Evolutionary conservation across 345 rosid species (phyloP).

Genomic region (Mallotus nudiflorus): DNA sequence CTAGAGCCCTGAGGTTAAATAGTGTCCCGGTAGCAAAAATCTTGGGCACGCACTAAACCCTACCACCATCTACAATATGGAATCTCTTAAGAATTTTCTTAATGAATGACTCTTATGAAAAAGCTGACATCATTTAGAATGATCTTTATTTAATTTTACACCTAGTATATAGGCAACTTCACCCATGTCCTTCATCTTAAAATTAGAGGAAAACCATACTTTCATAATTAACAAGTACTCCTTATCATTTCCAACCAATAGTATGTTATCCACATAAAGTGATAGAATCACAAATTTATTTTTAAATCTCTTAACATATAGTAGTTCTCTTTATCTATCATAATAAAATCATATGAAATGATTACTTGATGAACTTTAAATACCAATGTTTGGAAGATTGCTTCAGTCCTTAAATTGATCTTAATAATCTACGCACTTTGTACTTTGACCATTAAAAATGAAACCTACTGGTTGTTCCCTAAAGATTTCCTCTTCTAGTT

Average conservation of each 20-base stretch:
- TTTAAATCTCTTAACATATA: background rate
- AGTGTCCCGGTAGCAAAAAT: too few species aligned
- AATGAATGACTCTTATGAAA: conserved; percentile 11
- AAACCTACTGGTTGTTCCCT: background rate
- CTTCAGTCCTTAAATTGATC: background rate
- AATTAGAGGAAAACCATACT: background rate
- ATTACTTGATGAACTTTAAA: background rate
- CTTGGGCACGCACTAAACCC: too few species aligned
- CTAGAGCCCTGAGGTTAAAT: too few species aligned
- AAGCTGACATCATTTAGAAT: background rate
- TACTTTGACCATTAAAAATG: background rate
- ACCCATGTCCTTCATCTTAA: too few species aligned
- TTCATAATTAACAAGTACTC: background rate
- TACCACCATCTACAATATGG: too few species aligned
- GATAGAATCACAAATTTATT: background rate
- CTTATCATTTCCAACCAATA: background rate
- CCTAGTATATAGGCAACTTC: background rate
- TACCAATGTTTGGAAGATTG: background rate
- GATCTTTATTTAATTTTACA: background rate
- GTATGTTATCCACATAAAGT: background rate
- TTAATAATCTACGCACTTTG: background rate
- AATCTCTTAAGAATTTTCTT: background rate
- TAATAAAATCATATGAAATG: background rate
- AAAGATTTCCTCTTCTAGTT: background rate
- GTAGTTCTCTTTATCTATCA: background rate